Conservation (phyloP, 257 asterid genomes). For the Sherardia arvensis region DNA sequence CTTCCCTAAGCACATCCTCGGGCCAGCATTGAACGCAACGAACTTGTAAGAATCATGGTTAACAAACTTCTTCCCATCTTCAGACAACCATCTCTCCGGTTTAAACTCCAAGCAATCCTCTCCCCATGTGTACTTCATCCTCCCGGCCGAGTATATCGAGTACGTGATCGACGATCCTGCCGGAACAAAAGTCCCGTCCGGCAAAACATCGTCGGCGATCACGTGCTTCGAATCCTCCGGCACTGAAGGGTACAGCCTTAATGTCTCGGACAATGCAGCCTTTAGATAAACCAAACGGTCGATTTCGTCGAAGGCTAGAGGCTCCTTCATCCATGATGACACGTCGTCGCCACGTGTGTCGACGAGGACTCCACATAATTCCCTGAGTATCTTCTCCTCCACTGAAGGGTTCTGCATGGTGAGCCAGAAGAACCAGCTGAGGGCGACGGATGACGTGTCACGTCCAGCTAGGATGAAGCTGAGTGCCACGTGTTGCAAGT, state of each 20-base stretch:
- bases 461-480: slow-evolving; percentile 94
- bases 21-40: slow-evolving; percentile 91
- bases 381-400: slow-evolving; percentile 44
- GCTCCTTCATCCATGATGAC: slow-evolving; percentile 48
- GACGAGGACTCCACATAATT: slow-evolving; percentile 48
- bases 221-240: slow-evolving; percentile 90
- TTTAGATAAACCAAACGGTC: slow-evolving; percentile 62
- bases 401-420: slow-evolving; percentile 53
- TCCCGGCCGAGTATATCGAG: slow-evolving; percentile 79
- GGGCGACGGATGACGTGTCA: slow-evolving; percentile 87
- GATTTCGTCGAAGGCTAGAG: slow-evolving; percentile 56
- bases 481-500: slow-evolving; percentile 77
- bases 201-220: slow-evolving; percentile 63
- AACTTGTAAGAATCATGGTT: slow-evolving; percentile 69
- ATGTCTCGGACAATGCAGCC: slow-evolving; percentile 77
- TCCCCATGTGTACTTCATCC: slow-evolving; percentile 83
- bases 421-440: slow-evolving; percentile 94
- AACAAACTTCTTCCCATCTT: slow-evolving; percentile 31
- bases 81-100: slow-evolving; percentile 78
- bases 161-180: slow-evolving; percentile 84
- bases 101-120: slow-evolving; percentile 68
- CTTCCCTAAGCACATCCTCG: slow-evolving; percentile 75
- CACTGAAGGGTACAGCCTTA: slow-evolving; percentile 77
- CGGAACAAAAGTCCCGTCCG: slow-evolving; percentile 81
- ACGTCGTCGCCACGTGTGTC: slow-evolving; percentile 58